A percentile compares a stretch with the other conserved stretches of the same genome.
Conservation (phyloP, 2,329 filamentous ascomycete species). For the Colletotrichum higginsianum region DNA sequence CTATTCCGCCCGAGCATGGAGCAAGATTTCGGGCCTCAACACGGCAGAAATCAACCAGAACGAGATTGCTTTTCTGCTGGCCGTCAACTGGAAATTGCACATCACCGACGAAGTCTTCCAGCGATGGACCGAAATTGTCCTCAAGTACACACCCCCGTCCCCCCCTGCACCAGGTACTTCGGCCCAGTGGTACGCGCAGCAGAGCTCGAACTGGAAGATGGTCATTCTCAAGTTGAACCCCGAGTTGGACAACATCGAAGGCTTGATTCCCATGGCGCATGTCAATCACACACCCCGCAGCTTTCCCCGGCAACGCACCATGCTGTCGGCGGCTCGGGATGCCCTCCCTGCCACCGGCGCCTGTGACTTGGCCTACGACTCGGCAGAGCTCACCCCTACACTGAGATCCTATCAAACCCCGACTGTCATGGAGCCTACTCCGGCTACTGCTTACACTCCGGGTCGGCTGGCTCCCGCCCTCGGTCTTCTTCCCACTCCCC, state of each 20-base stretch:
- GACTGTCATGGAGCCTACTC: constrained; percentile 65
- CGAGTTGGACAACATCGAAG: constrained; percentile 71
- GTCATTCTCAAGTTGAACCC: constrained; percentile 71
- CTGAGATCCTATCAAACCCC: constrained; percentile 60
- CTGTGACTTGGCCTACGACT: constrained; percentile 53
- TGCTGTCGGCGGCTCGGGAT: constrained; percentile 61
- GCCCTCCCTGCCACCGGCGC: constrained; percentile 42
- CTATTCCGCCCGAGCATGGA: constrained; percentile 98
- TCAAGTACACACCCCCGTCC: constrained; percentile 82
- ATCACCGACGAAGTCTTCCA: constrained; percentile 91
- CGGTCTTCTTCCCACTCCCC: constrained; percentile 71
- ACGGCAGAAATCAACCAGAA: constrained; percentile 97
- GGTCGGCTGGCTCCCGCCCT: constrained; percentile 67
- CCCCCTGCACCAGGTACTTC: constrained; percentile 68
- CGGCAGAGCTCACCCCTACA: constrained; percentile 57
- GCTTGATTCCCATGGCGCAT: constrained; percentile 58
- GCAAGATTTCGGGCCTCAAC: constrained; percentile 97
- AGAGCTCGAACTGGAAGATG: constrained; percentile 70
- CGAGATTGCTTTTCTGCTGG: constrained; percentile 90
- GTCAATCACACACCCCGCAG: constrained; percentile 53
- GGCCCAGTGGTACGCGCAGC: constrained; percentile 60
- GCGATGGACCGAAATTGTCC: constrained; percentile 92
- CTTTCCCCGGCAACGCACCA: constrained; percentile 57
- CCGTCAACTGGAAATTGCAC: constrained; percentile 95
- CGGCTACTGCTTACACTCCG: constrained; percentile 58